A percentile compares a stretch with the other conserved stretches of the same genome.
Conservation (phyloP, 1,139 yeast genomes). For the Barnettozyma hawaiiensis region DNA sequence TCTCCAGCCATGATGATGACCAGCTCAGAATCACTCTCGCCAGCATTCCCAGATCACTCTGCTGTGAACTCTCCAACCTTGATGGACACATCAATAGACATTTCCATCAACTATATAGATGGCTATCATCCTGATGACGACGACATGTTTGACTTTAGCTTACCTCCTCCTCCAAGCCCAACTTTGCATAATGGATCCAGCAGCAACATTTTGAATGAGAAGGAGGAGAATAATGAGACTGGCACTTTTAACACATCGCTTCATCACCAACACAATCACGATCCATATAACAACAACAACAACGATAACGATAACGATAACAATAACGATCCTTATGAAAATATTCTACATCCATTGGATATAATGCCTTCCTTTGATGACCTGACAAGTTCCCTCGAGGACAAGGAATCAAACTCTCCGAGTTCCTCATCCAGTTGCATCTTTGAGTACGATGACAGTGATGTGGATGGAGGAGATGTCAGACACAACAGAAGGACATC, state of each 20-base stretch:
- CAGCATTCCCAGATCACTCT: slow-evolving; percentile 2
- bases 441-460: slow-evolving; percentile 4
- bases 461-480: not conserved
- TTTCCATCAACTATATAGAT: slow-evolving; percentile 5
- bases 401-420: not conserved
- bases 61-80: slow-evolving; percentile 7
- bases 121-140: not conserved
- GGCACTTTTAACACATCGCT: not conserved
- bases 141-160: not conserved
- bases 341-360: slow-evolving; percentile 23
- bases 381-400: slow-evolving; percentile 1
- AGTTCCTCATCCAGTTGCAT: not conserved
- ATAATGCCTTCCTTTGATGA: slow-evolving; percentile 13
- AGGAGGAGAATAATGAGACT: slow-evolving; percentile 1
- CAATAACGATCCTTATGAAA: slow-evolving; percentile 21
- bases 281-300: slow-evolving; percentile 22
- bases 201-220: slow-evolving; percentile 2
- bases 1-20: not conserved
- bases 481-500: slow-evolving; percentile 15
- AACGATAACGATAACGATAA: no score
- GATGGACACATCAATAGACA: slow-evolving; percentile 6
- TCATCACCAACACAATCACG: slow-evolving; percentile 3
- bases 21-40: slow-evolving; percentile 1
- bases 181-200: not conserved
- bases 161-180: slow-evolving; percentile 1